Evolutionary conservation across 768 basidiomycete genomes (phyloP).

Genomic region (Mycena pura): DNA sequence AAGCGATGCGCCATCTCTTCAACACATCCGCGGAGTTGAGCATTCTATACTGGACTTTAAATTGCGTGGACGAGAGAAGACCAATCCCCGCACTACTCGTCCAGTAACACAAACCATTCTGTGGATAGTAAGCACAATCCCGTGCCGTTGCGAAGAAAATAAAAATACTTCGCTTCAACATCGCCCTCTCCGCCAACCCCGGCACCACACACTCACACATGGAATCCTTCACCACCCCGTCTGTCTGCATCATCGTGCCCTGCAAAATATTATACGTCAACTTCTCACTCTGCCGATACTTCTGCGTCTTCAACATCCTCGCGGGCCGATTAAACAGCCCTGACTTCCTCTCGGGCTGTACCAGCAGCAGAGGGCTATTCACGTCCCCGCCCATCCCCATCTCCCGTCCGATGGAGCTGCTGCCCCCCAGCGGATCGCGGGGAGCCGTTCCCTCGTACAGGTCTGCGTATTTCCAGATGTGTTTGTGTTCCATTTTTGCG

Average conservation of each 20-base stretch:
- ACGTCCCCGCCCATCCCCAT: conserved; percentile 6
- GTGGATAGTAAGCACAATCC: conserved; percentile 10
- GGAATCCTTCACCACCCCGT: conserved; percentile 14
- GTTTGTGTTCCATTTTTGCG: conserved; percentile 3
- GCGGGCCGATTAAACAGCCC: conserved; percentile 13
- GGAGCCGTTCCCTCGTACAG: conserved; percentile 11
- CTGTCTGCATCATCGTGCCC: conserved; percentile 12
- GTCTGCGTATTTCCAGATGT: conserved; percentile 5
- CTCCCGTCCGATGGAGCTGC: conserved; percentile 8
- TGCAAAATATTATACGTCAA: conserved; percentile 14
- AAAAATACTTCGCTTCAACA: conserved; percentile 14
- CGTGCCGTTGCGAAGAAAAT: conserved; percentile 7
- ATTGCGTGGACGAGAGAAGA: conserved; percentile 1
- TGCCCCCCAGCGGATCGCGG: conserved; percentile 10
- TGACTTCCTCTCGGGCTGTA: conserved; percentile 11
- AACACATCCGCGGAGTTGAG: background rate
- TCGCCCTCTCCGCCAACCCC: conserved; percentile 9
- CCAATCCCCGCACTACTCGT: conserved; percentile 8
- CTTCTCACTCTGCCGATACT: conserved; percentile 10
- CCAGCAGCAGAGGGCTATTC: conserved; percentile 13
- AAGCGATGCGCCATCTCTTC: background rate
- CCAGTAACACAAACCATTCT: conserved; percentile 12
- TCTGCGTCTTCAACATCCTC: conserved; percentile 10
- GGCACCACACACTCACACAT: conserved; percentile 13
- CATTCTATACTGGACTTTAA: background rate